Base-by-base conservation (phyloP, 2,329 filamentous ascomycete species). In the Chaetomiaceae sp. region DNA sequence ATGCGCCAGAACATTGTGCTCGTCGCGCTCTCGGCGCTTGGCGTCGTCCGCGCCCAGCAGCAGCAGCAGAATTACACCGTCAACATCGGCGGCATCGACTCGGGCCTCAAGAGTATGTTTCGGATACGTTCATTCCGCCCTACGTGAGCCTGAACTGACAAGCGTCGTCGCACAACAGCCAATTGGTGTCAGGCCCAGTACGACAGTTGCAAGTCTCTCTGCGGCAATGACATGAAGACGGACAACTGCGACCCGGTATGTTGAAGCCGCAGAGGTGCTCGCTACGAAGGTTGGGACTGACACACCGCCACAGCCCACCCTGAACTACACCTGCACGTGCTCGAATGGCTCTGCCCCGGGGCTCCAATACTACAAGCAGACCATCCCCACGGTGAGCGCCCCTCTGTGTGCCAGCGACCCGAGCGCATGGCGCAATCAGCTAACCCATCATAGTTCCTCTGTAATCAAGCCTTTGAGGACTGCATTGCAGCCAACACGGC, bases 281-380 rank as follows among this genome's bases (percentile, higher is more conserved):
- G 12, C 26, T 40, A 11, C 17, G 45, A 34, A 38, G 40, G 10
- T 20, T 50, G 14, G 12, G 11, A n/a, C 32, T 50, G 36, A 50
- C 48, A 36, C 18, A 22, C 49, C 18, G 14, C 22, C 49, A 35
- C 51, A 76, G 70, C 43, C 45, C 33, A 66, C 66, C 35, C 67
- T 79, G 35, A 54, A 62, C 43, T 79, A 69, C 63, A 54, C 59
- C 14, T 80, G 76, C 62, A 67, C 62, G 14, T 79, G 76, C 67
- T 43, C 58, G 27, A 76, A 78, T 62, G 64, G 60, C 56, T 69
- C 68, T 38, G 65, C 67, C 6, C 75, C 76, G 12, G 73, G 71
- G 48, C 69, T 80, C 37, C 65, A 76, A 61, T 69, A 73, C 61
- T 80, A 76, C 65, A 56, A 51, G 39, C 69, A 78, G 65, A 76